Evolutionary conservation across 163 green algal species (phyloP), one percentile per base, ranked within the genome.

Genomic region (Coccomyxa subellipsoidea): DNA sequence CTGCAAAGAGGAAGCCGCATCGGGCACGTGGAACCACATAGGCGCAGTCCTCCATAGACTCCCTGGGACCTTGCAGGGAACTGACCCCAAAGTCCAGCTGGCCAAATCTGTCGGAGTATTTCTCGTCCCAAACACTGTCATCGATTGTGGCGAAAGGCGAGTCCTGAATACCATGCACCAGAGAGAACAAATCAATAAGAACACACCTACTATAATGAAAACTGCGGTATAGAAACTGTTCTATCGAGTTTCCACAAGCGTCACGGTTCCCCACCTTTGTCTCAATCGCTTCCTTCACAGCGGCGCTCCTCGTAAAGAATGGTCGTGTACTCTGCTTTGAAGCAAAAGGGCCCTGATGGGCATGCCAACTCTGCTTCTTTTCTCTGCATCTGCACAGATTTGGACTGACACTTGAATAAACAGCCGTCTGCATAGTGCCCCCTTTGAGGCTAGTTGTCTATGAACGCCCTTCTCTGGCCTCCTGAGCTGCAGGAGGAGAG

Each of bases 11-110:
- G 76, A 90, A 92, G 18, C 87, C 87, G 79, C 83, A 88, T 32
- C 75, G 72, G 38, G 69, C 87, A 15, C 81, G 38, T 0, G 82
- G 84, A 23, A 92, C 80, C 9, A 92, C 79, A 34, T 82, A 54
- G 7, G 53, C 69, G 23, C 87, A 91, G 66, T 95, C 92, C 80
- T 95, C 91, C 92, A 95, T 95, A 7, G 80, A 87, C 29, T 90
- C 82, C 36, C 92, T 82, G 53, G 88, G 88, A 0, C 92, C 91
- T 76, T 93, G 92, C 59, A 89, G 25, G 12, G 69, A 53, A 12
- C 38, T 54, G 18, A 82, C 38, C 35, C 83, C 83, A 77, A 80
- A 84, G 5, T 76, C 29, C 25, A 87, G 40, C 7, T 37, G 54
- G 35, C 80, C 83, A 76, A 69, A 82, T 25, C 37, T 21, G 0